Percentiles rank a stretch among this genome's conserved stretches.
Conservation (phyloP, 2,329 filamentous ascomycete genomes). For the Dactylellina drechsleri region DNA sequence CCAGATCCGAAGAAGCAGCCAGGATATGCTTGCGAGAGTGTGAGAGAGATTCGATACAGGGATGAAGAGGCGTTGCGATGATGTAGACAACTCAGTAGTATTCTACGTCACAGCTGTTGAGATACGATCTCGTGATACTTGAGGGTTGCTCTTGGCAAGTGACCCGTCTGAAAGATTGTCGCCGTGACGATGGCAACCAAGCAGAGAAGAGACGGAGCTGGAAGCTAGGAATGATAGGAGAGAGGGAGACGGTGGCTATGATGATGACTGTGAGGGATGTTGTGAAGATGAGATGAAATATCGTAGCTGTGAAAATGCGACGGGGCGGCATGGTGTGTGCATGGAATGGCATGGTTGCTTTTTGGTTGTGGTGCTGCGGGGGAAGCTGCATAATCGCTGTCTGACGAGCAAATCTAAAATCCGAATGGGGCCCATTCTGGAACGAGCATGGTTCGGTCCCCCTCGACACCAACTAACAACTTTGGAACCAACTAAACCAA, state of each 20-base stretch:
- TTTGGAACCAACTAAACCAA: too few relatives aligned
- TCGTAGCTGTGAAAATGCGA: background rate
- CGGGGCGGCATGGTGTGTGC: background rate
- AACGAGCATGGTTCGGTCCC: too few relatives aligned
- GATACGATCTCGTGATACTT: too few relatives aligned
- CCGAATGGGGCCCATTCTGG: too few relatives aligned
- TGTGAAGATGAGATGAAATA: slow-evolving; percentile 1
- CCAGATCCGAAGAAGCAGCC: slow-evolving; percentile 31
- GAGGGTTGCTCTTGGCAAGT: too few relatives aligned
- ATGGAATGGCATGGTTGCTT: background rate
- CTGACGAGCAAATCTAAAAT: too few relatives aligned
- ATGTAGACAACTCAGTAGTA: background rate
- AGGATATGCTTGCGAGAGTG: slow-evolving; percentile 28
- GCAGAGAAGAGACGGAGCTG: too few relatives aligned
- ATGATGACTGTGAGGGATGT: background rate
- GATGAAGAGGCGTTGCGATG: background rate
- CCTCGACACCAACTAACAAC: too few relatives aligned
- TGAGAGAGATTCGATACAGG: background rate
- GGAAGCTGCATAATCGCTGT: slow-evolving; percentile 19
- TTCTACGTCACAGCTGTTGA: too few relatives aligned
- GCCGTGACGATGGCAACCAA: background rate
- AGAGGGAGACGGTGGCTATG: background rate
- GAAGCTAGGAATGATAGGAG: background rate
- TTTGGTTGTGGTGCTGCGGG: slow-evolving; percentile 6
- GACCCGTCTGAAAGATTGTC: background rate